These are phyloP conservation scores for Bryoerythrophyllum caledonicum DNA, from an alignment of 225 moss, liverwort and hornwort species.

Conservation along the genomic window DNA sequence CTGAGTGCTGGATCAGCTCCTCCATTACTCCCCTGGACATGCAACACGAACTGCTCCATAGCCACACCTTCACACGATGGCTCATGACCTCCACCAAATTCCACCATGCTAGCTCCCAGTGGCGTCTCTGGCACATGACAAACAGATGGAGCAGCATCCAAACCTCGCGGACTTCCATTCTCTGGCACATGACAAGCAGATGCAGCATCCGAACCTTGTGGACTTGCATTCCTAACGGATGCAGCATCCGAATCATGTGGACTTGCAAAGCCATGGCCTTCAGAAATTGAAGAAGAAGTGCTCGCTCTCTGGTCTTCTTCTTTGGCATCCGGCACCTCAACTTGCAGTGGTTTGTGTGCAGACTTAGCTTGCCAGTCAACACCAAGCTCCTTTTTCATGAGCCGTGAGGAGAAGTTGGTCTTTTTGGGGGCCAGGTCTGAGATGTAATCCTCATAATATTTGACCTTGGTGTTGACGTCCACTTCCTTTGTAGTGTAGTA, in stretches of 20 bases:
- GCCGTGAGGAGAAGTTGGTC: background rate
- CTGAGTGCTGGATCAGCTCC: slow-evolving; percentile 15
- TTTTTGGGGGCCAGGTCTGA: slow-evolving; percentile 7
- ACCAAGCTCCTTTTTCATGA: slow-evolving; percentile 2
- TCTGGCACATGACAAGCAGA: too few relatives aligned
- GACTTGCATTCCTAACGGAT: too few relatives aligned
- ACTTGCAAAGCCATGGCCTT: slow-evolving; percentile 20
- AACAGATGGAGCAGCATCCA: slow-evolving; percentile 25
- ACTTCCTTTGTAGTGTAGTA: slow-evolving; percentile 55
- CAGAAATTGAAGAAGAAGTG: slow-evolving; percentile 38
- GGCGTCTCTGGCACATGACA: slow-evolving; percentile 16
- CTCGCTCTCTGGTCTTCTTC: background rate
- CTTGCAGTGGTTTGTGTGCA: slow-evolving; percentile 18
- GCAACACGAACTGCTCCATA: slow-evolving; percentile 29
- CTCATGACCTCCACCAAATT: slow-evolving; percentile 3
- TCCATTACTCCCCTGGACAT: slow-evolving; percentile 1
- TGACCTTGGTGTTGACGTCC: slow-evolving; percentile 28
- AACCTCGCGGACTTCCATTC: slow-evolving; percentile 19
- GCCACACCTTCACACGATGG: background rate
- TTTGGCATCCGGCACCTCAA: slow-evolving; percentile 20
- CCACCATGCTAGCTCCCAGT: too few relatives aligned
- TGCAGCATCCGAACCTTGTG: too few relatives aligned
- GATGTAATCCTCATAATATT: slow-evolving; percentile 23
- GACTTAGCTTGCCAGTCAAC: background rate
- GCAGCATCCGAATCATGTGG: too few relatives aligned